These are phyloP conservation scores for Trichoderma semiorbis DNA, from an alignment of 2,329 filamentous ascomycete species.

Conservation along the genomic window DNA sequence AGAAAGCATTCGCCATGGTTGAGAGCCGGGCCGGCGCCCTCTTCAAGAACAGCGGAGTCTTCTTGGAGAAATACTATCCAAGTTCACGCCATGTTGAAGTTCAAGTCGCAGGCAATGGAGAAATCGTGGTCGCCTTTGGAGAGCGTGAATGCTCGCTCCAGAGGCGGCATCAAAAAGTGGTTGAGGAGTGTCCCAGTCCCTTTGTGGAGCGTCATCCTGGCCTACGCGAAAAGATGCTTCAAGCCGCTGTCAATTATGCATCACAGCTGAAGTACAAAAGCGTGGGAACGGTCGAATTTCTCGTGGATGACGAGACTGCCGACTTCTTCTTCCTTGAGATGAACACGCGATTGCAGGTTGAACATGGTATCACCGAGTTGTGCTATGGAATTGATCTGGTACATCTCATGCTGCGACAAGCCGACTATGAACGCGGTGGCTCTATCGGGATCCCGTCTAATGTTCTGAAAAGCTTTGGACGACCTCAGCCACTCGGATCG, in stretches of 20 bases:
- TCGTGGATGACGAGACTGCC: background rate
- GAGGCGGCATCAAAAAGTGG: background rate
- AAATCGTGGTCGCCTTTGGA: background rate
- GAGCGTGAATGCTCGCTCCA: background rate
- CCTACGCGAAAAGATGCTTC: background rate
- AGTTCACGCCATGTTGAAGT: background rate
- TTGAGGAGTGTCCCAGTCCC: background rate
- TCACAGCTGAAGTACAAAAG: background rate
- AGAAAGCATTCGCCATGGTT: background rate
- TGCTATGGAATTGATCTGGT: background rate
- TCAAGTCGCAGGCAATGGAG: background rate
- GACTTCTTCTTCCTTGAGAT: background rate
- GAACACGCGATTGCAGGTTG: background rate
- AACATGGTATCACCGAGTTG: background rate
- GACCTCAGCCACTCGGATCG: background rate
- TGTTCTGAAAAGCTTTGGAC: background rate
- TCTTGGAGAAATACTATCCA: constrained; percentile 37
- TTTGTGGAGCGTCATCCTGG: background rate
- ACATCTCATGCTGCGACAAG: background rate
- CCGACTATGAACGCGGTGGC: background rate
- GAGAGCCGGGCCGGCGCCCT: constrained; percentile 32
- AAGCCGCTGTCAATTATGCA: background rate
- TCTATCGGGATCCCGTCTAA: background rate
- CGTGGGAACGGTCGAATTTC: background rate
- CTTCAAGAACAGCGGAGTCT: constrained; percentile 40